Evolutionary conservation across 768 basidiomycete species (phyloP), one percentile per base, ranked within the genome.

Genomic region (Hemileccinum rubropunctum): DNA sequence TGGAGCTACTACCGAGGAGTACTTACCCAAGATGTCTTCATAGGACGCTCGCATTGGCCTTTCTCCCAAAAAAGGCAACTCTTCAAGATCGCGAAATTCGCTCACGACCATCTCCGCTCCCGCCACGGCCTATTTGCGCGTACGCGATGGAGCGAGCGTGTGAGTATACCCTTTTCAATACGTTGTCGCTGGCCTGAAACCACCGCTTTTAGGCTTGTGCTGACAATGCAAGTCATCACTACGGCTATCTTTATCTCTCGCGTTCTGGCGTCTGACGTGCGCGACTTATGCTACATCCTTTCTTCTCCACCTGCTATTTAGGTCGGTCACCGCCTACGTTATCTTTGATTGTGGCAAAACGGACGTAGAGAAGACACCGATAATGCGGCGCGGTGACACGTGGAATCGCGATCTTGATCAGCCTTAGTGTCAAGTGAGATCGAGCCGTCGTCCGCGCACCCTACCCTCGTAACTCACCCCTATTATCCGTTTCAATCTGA

Each of bases 41-140:
- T 18, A 21, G 14, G n/a, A 26, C n/a, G 17, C 34, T 43, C 20
- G 18, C n/a, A 26, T 17, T 1, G 3, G 20, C 4, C 10, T 21
- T 32, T 28, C 11, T 17, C 30, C 55, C 40, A 1, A 59, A 60
- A 55, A 37, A 62, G 57, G 59, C 32, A 62, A 48, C 37, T 38
- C 10, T 15, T 50, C 8, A 56, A 42, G 57, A 52, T 56, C 53
- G 45, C 35, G 42, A 18, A 30, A 42, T n/a, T 50, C 45, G 40
- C 41, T 38, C 52, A 54, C 47, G 42, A 41, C 43, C 35, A 59
- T 59, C 50, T 62, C 59, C 60, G 60, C 35, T 14, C 40, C 27
- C 14, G 7, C 43, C 42, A 37, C 35, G 60, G 54, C n/a, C n/a
- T n/a, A n/a, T n/a, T 55, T 54, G 55, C 32, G 23, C 14, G 12